These are phyloP conservation scores for Talaromyces nanjingensis DNA, from an alignment of 495 filamentous ascomycete species.

Conservation along the genomic window DNA sequence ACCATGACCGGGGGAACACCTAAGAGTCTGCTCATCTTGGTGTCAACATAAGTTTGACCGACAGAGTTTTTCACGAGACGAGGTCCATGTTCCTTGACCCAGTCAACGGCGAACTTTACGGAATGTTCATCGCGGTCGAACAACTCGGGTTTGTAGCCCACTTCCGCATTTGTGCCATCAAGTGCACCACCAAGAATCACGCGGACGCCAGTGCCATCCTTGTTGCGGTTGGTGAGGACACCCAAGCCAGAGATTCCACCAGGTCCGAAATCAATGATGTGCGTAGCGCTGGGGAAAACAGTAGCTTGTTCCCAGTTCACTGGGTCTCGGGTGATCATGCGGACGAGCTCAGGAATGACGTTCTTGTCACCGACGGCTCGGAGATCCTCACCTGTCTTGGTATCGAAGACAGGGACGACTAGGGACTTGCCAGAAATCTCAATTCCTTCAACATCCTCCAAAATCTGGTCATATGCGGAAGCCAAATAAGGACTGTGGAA, in stretches of 20 bases:
- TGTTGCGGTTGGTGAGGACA: constrained; percentile 15
- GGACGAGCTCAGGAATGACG: constrained; percentile 11
- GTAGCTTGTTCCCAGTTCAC: constrained; percentile 22
- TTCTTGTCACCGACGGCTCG: constrained; percentile 13
- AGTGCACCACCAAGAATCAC: constrained; percentile 15
- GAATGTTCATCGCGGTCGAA: constrained; percentile 84
- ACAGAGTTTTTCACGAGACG: constrained; percentile 13
- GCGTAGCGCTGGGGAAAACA: constrained; percentile 14
- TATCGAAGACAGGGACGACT: constrained; percentile 28
- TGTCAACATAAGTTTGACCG: constrained; percentile 17
- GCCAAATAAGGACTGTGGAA: constrained; percentile 94
- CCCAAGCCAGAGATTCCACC: constrained; percentile 19
- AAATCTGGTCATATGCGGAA: constrained; percentile 68
- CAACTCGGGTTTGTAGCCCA: constrained; percentile 14
- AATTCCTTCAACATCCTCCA: constrained; percentile 80
- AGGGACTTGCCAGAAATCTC: constrained; percentile 54
- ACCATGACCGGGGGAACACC: constrained; percentile 33
- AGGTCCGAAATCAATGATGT: constrained; percentile 21
- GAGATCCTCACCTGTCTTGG: constrained; percentile 23
- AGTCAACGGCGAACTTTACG: constrained; percentile 93
- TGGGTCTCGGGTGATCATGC: constrained; percentile 16
- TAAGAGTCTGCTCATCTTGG: constrained; percentile 27
- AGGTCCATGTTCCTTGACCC: constrained; percentile 73
- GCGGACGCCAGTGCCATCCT: constrained; percentile 20
- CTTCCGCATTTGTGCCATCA: constrained; percentile 12